Conservation (phyloP, 208 protist genomes). For the Leishmania turanica region DNA sequence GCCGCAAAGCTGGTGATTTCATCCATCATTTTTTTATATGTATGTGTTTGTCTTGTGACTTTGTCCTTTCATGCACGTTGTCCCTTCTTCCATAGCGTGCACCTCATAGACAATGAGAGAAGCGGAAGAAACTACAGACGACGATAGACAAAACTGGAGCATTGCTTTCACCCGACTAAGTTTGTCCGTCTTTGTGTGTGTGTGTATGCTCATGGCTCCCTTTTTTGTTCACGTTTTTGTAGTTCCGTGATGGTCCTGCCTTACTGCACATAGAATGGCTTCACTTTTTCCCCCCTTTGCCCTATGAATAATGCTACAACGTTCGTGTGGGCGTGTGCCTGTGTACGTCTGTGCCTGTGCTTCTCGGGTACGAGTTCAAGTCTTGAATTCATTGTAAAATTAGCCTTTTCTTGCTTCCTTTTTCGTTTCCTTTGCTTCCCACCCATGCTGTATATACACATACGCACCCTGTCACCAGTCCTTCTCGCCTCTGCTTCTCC, state of each 20-base stretch:
- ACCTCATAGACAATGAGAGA: conserved; percentile 5
- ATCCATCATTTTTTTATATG: background rate
- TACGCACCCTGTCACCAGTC: conserved; percentile 5
- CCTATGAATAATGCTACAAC: conserved; percentile 1
- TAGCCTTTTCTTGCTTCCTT: conserved; percentile 19
- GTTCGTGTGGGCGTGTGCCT: background rate
- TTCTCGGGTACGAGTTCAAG: background rate
- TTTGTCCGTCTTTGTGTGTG: background rate
- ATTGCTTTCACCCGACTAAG: background rate
- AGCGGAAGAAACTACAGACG: background rate
- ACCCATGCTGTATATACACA: conserved; percentile 3
- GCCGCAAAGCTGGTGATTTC: background rate
- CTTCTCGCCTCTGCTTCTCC: conserved; percentile 21
- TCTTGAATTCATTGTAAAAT: conserved; percentile 1
- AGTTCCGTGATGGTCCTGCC: background rate
- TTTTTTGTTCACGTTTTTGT: background rate
- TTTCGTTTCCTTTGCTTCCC: conserved; percentile 8
- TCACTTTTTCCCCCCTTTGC: background rate
- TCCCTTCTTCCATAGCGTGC: background rate
- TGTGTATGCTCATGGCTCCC: background rate
- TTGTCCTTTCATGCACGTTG: background rate
- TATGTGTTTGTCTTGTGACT: background rate
- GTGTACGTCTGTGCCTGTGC: background rate
- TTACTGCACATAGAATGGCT: conserved; percentile 10
- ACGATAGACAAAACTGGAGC: background rate